These are phyloP conservation scores for Camellia japonica DNA, from an alignment of 148 eudicot genomes.

Conservation along the genomic window DNA sequence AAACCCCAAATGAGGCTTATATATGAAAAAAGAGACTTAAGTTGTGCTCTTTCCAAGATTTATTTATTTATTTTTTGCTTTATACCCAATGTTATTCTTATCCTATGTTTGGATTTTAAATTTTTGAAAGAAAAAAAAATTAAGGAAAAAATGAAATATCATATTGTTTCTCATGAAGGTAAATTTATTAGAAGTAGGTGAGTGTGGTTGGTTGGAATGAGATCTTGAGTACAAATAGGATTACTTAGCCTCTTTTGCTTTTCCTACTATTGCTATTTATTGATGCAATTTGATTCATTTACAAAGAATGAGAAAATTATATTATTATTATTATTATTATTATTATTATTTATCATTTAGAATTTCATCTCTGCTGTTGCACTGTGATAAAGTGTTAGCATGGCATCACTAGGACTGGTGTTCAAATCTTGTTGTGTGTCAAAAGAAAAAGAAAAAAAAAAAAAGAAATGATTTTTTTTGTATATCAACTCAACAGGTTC, in stretches of 20 bases:
- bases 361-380: neutral
- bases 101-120: no score
- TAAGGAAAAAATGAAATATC: no score
- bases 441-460: no score
- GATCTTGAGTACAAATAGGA: neutral
- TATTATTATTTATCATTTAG: no score
- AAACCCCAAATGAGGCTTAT: neutral
- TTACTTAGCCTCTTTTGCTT: neutral
- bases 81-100: no score
- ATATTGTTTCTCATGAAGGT: neutral
- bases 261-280: neutral
- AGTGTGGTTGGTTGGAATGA: neutral
- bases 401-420: no score
- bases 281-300: neutral
- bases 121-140: no score
- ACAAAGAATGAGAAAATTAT: neutral
- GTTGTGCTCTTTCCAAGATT: neutral
- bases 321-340: neutral
- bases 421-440: no score
- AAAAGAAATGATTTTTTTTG: no score
- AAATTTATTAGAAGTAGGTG: neutral
- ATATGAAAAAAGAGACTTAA: neutral
- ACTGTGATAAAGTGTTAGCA: no score
- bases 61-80: neutral
- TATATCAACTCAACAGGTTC: slow-evolving; percentile 4